Base-by-base conservation (phyloP, 177 flowering plant species). In the Vitis hybrid region DNA sequence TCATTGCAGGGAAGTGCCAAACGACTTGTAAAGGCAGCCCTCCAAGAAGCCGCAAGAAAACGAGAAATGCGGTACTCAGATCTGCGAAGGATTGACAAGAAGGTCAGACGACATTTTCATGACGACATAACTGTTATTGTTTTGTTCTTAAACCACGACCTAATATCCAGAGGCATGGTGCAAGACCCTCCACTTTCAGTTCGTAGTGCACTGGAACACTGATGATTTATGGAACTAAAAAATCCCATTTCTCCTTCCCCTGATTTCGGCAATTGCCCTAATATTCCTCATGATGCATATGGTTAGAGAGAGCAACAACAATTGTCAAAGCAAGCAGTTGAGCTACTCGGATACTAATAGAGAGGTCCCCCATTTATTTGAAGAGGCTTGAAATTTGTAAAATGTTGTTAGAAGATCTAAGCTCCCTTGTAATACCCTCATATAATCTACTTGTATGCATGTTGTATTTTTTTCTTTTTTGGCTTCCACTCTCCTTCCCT, bases 121-220 rank as follows among this genome's bases (percentile, higher is more conserved):
- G 91, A 89, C 58, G 93, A 89, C 62, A 89, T 86, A 73, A 81
- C 89, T 35, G 91, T 87, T 51, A 80, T 86, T 56, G 86, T 87
- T 73, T 67, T 89, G 59, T 87, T 89, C 80, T 70, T 89, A 52
- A 82, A 87, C 66, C 87, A 87, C 24, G 84, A 84, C 49, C 81
- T 82, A 52, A 81, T 84, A 59, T 76, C 83, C 56, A 82, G 81
- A 77, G 81, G 81, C 65, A 50, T 19, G 9, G 73, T 70, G 10
- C 84, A 73, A 74, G 74, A 74, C 30, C 79, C 83, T 54, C 75
- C 86, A 1, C n/a, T 87, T 49, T 85, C 89, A 13, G 48, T 88
- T 32, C 80, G 90, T 74, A 80, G 92, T 75, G 86, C 89, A 60
- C 73, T 84, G 67, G 88, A 82, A 68, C 84, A 84, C 75, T 76